phyloP scores from a whole-genome alignment of 257 asterid genomes.

The Solanum arcanum region DNA sequence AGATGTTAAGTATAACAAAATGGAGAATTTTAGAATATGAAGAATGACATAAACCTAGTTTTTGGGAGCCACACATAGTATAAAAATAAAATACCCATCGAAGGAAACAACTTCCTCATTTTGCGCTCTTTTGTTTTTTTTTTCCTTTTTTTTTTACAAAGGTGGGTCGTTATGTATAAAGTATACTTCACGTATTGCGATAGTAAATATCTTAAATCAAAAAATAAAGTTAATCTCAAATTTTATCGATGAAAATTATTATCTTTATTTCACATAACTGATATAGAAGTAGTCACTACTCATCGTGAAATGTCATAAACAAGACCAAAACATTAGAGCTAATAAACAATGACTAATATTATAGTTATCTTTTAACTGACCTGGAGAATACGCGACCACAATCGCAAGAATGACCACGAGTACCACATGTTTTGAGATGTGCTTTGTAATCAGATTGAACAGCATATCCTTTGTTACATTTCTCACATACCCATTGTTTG shows the following conservation, averaged over 20 bases:
- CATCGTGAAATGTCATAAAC: not conserved
- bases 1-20: not conserved
- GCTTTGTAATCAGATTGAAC: conserved; percentile 67
- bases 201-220: not conserved
- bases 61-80: not conserved
- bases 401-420: conserved; percentile 64
- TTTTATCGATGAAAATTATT: not conserved
- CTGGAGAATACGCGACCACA: conserved; percentile 67
- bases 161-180: not conserved
- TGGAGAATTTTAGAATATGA: not conserved
- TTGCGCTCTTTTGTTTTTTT: not conserved
- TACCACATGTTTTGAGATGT: conserved; percentile 65
- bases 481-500: conserved; percentile 58
- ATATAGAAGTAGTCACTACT: not conserved
- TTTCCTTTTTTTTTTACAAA: not conserved
- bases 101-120: not conserved
- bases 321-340: not conserved
- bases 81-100: not conserved
- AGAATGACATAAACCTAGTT: not conserved
- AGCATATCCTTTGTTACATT: conserved; percentile 60
- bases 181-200: not conserved
- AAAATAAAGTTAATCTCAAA: too few relatives aligned
- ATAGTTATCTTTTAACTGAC: not conserved
- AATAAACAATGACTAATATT: too few relatives aligned
- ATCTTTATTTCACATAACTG: not conserved